Percentiles rank a stretch among this genome's conserved stretches.
Conservation (phyloP, 345 rosid species). For the Euphorbia peplus region DNA sequence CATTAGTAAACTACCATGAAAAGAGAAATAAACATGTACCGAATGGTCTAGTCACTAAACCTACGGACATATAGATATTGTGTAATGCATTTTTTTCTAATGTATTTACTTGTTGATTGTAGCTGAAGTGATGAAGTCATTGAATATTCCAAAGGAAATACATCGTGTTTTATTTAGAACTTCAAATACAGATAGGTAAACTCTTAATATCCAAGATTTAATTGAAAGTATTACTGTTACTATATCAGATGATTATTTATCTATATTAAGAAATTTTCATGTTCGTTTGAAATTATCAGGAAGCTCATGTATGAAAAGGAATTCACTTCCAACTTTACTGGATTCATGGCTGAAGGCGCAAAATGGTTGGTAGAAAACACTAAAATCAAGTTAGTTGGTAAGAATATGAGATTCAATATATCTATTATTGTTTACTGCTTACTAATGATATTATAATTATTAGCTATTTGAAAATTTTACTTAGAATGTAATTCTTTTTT, state of each 20-base stretch:
- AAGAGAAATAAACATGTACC: too few species aligned
- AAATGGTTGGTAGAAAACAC: conserved; percentile 44
- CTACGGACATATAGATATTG: too few species aligned
- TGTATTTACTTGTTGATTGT: neutral
- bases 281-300: conserved; percentile 27
- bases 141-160: conserved; percentile 27
- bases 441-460: too few species aligned
- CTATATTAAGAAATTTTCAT: neutral
- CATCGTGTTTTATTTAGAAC: conserved; percentile 32
- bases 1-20: too few species aligned
- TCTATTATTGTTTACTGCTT: too few species aligned
- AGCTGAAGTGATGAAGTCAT: conserved; percentile 36
- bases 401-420: conserved; percentile 4
- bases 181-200: conserved; percentile 25
- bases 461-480: too few species aligned
- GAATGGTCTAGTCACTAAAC: too few species aligned
- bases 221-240: too few species aligned
- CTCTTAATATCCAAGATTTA: neutral
- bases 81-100: too few species aligned
- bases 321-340: conserved; percentile 35
- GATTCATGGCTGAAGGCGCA: conserved; percentile 39
- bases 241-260: too few species aligned
- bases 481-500: too few species aligned
- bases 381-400: conserved; percentile 42
- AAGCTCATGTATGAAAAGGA: conserved; percentile 35